phyloP scores from a whole-genome alignment of 495 filamentous ascomycete genomes.

The Aspergillus avenaceus region DNA sequence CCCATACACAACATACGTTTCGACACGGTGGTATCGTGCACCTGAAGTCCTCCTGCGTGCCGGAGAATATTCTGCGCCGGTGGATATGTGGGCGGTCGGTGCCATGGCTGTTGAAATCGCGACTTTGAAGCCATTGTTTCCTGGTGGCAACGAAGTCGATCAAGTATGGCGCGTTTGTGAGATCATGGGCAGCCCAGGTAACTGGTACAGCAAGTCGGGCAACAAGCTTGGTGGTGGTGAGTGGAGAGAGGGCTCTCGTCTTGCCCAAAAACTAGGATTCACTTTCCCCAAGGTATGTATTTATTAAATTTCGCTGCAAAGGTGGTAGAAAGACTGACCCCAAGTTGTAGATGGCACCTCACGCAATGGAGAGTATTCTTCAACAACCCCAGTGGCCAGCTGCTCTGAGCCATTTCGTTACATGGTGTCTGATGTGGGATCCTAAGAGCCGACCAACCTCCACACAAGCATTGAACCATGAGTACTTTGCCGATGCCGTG shows the following conservation, averaged over 20 bases:
- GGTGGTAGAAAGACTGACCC: slow-evolving; percentile 6
- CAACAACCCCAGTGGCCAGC: slow-evolving; percentile 88
- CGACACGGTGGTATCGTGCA: slow-evolving; percentile 96
- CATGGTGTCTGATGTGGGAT: slow-evolving; percentile 99
- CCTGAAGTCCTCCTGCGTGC: slow-evolving; percentile 93
- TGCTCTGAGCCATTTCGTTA: slow-evolving; percentile 86
- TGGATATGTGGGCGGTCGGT: slow-evolving; percentile 97
- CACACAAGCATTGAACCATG: slow-evolving; percentile 84
- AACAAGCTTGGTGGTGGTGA: slow-evolving; percentile 90
- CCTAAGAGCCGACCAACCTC: slow-evolving; percentile 93
- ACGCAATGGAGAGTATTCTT: slow-evolving; percentile 92
- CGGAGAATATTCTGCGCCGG: slow-evolving; percentile 94
- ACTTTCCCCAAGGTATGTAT: slow-evolving; percentile 80
- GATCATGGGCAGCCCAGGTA: slow-evolving; percentile 98
- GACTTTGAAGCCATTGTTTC: slow-evolving; percentile 94
- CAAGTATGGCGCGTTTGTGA: slow-evolving; percentile 99
- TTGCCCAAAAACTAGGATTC: slow-evolving; percentile 95
- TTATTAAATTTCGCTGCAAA: background rate
- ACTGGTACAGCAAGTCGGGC: slow-evolving; percentile 92
- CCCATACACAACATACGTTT: slow-evolving; percentile 98
- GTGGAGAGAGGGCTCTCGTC: slow-evolving; percentile 89
- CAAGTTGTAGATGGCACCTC: slow-evolving; percentile 81
- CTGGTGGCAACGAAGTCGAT: slow-evolving; percentile 96
- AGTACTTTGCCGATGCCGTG: slow-evolving; percentile 93
- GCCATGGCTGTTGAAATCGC: slow-evolving; percentile 99